Percentiles rank a stretch among this genome's conserved stretches.
Evolutionary conservation across 768 basidiomycete genomes (phyloP).

Genomic region (Naganishia vishniacii): DNA sequence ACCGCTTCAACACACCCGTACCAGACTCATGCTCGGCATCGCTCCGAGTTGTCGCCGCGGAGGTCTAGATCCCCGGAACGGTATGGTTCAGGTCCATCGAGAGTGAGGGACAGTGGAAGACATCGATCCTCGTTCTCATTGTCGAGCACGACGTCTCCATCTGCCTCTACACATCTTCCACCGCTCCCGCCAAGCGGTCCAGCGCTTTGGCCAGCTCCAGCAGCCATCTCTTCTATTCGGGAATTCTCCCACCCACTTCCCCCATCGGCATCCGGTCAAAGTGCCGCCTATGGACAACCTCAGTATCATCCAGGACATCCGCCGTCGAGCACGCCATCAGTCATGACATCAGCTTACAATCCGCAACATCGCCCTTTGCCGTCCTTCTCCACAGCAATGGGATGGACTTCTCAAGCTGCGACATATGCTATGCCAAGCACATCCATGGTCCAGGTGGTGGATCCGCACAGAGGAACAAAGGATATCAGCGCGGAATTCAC

Average conservation of each 20-base stretch:
- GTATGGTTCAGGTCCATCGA: constrained; percentile 10
- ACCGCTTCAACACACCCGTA: constrained; percentile 9
- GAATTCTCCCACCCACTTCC: constrained; percentile 7
- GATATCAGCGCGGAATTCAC: constrained; percentile 18
- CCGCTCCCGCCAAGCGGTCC: background rate
- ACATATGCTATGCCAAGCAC: constrained; percentile 18
- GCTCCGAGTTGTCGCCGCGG: constrained; percentile 5
- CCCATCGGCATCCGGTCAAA: constrained; percentile 1
- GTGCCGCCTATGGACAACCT: background rate
- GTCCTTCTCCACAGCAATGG: constrained; percentile 17
- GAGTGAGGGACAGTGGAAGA: constrained; percentile 1
- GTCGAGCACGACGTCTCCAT: background rate
- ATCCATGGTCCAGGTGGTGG: background rate
- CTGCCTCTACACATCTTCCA: background rate
- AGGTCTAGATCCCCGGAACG: constrained; percentile 13
- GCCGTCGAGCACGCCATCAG: constrained; percentile 2
- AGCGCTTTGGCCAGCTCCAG: constrained; percentile 11
- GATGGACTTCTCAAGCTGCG: constrained; percentile 20
- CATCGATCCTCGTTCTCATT: constrained; percentile 5
- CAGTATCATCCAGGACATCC: constrained; percentile 2
- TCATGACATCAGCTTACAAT: constrained; percentile 1
- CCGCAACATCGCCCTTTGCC: constrained; percentile 17
- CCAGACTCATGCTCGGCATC: constrained; percentile 17
- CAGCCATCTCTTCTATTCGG: constrained; percentile 11
- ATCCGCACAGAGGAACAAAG: background rate